These are phyloP conservation scores for Ceratocystis alfenasii DNA, from an alignment of 2,329 filamentous ascomycete genomes.

Conservation along the genomic window DNA sequence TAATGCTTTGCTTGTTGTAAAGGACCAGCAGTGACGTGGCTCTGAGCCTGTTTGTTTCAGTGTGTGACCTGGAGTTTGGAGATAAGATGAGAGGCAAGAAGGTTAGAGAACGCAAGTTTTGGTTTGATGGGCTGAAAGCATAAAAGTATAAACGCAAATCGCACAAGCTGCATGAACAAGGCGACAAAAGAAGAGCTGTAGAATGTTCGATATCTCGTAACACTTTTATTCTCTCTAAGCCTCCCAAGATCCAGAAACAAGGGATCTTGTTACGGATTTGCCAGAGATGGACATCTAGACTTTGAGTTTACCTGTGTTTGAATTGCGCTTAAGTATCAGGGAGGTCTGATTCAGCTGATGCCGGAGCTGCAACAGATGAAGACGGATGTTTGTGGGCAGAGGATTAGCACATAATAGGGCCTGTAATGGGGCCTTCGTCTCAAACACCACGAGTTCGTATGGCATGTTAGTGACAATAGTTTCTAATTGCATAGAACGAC, in stretches of 20 bases:
- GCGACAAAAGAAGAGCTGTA: background rate
- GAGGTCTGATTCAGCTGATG: background rate
- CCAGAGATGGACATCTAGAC: background rate
- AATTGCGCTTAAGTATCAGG: background rate
- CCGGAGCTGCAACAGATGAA: background rate
- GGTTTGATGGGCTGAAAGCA: slow-evolving; percentile 4
- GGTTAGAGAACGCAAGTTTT: background rate
- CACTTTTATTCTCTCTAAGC: no score
- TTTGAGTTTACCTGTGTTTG: background rate
- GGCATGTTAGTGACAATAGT: no score
- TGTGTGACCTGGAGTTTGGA: background rate
- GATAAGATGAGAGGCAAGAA: background rate
- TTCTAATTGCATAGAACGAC: background rate
- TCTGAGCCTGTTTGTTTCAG: background rate
- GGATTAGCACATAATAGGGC: no score
- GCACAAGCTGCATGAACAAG: background rate
- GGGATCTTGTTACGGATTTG: background rate
- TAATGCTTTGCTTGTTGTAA: background rate
- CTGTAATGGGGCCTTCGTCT: no score
- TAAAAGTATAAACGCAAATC: background rate
- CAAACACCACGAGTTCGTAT: no score
- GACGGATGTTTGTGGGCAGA: background rate
- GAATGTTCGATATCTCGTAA: background rate
- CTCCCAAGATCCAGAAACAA: background rate
- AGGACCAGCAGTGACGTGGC: background rate